Evolutionary conservation across 441 rosid species (phyloP), one percentile per base, ranked within the genome.

Genomic region (Mallotus repandus): DNA sequence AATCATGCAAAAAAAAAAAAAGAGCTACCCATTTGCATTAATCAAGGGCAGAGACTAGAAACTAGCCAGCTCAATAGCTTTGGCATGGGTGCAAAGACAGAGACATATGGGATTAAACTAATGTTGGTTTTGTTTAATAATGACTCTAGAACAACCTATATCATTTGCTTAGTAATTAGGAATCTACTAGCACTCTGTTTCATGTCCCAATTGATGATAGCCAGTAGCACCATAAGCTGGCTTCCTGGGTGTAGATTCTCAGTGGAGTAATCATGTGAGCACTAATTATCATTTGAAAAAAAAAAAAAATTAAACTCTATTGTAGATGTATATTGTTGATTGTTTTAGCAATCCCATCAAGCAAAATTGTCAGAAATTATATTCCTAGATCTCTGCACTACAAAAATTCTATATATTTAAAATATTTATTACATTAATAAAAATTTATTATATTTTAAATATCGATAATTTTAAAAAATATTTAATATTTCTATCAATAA

Each of bases 61-160:
- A 74, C 53, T 66, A 79, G 83, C 76, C 85, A 82, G 82, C 86
- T 81, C 83, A 68, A 78, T 68, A 64, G 61, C 74, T 70, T 80
- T 80, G 82, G 83, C 76, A 69, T 55, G 63, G 62, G 66, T 71
- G 77, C 79, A 49, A 16, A 67, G 41, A 14, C 32, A 63, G 76
- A 52, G 74, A 74, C 78, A 79, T 66, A 46, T 71, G 57, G 63
- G 48, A 77, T 71, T 73, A 70, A 73, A 53, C 49, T 67, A 35
- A 35, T 19, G 15, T 25, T 55, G 16, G 54, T 69, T 46, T 58
- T 69, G 18, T 70, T 63, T 49, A 64, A 38, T 45, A 0, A 32
- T 68, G 32, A 54, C 14, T 52, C 41, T 56, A 35, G 15, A 59
- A 12, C 43, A 12, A 29, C 21, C 48, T 9, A 56, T 19, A 22